A percentile compares a stretch with the other conserved stretches of the same genome.
phyloP scores from a whole-genome alignment of 192 early-diverging fungal genomes.

The Podila minutissima region DNA sequence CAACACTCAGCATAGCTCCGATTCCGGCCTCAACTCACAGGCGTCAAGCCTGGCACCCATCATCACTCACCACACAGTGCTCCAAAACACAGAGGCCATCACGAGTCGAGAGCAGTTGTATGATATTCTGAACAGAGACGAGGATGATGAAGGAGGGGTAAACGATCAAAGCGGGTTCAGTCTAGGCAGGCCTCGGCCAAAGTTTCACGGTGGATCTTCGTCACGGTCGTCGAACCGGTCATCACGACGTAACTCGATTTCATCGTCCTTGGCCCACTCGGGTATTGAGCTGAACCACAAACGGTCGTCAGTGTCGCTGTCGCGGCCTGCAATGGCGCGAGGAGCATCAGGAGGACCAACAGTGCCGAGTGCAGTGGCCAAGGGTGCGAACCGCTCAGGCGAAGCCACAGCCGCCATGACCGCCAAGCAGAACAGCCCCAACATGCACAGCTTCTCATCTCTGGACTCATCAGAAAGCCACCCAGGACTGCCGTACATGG shows the following conservation, averaged over 20 bases:
- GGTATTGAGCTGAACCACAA: constrained; percentile 29
- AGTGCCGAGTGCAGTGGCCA: not conserved
- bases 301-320: constrained; percentile 1
- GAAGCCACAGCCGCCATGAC: constrained; percentile 16
- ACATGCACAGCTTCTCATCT: constrained; percentile 1
- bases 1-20: not conserved
- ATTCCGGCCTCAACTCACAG: not conserved
- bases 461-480: not conserved
- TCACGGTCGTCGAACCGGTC: constrained; percentile 6
- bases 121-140: constrained; percentile 27
- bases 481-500: not conserved
- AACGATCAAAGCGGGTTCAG: not conserved
- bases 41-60: constrained; percentile 11
- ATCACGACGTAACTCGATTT: constrained; percentile 21
- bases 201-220: constrained; percentile 1
- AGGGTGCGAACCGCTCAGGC: not conserved
- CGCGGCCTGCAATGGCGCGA: not conserved
- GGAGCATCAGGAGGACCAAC: not conserved
- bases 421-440: not conserved
- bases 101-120: constrained; percentile 29
- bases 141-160: constrained; percentile 10
- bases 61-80: constrained; percentile 16
- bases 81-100: constrained; percentile 14
- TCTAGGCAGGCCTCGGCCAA: constrained; percentile 9
- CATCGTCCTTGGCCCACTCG: constrained; percentile 9